phyloP scores from a whole-genome alignment of 2,329 filamentous ascomycete genomes.

The Tetracladium maxilliforme region DNA sequence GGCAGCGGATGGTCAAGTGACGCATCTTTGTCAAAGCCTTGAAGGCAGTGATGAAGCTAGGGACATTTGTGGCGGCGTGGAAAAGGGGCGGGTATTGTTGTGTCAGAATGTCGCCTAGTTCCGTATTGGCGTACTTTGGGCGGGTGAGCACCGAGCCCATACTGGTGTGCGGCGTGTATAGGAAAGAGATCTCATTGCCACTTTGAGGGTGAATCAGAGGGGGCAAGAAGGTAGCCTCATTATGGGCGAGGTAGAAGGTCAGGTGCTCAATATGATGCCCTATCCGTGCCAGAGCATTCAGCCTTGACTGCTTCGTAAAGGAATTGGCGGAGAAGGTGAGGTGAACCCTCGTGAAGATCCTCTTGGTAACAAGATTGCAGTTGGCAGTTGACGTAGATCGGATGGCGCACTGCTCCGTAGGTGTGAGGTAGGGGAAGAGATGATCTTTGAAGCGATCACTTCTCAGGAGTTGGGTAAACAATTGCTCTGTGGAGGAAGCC shows the following conservation, averaged over 20 bases:
- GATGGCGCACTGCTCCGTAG: slow-evolving; percentile 38
- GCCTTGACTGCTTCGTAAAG: slow-evolving; percentile 59
- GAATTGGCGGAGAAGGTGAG: slow-evolving; percentile 59
- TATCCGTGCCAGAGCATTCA: slow-evolving; percentile 63
- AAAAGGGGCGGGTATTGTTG: slow-evolving; percentile 82
- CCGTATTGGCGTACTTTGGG: slow-evolving; percentile 67
- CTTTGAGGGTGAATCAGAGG: slow-evolving; percentile 69
- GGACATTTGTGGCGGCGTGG: slow-evolving; percentile 77
- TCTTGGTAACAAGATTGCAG: slow-evolving; percentile 53
- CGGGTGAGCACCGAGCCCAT: slow-evolving; percentile 41
- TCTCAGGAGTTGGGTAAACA: too few relatives aligned
- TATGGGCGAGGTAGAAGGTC: slow-evolving; percentile 65
- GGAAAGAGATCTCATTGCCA: slow-evolving; percentile 64
- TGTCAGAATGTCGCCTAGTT: slow-evolving; percentile 67
- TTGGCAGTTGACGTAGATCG: slow-evolving; percentile 56
- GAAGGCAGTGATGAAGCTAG: slow-evolving; percentile 67
- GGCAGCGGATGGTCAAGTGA: slow-evolving; percentile 64
- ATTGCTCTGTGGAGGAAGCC: too few relatives aligned
- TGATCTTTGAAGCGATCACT: too few relatives aligned
- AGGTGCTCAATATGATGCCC: slow-evolving; percentile 68
- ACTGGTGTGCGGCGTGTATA: slow-evolving; percentile 66
- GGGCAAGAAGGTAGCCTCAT: slow-evolving; percentile 64
- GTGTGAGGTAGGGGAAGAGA: too few relatives aligned
- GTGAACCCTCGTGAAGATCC: slow-evolving; percentile 53
- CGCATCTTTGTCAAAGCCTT: slow-evolving; percentile 52